Evolutionary conservation across 106 monocot species (phyloP).

Genomic region (Allium fistulosum): DNA sequence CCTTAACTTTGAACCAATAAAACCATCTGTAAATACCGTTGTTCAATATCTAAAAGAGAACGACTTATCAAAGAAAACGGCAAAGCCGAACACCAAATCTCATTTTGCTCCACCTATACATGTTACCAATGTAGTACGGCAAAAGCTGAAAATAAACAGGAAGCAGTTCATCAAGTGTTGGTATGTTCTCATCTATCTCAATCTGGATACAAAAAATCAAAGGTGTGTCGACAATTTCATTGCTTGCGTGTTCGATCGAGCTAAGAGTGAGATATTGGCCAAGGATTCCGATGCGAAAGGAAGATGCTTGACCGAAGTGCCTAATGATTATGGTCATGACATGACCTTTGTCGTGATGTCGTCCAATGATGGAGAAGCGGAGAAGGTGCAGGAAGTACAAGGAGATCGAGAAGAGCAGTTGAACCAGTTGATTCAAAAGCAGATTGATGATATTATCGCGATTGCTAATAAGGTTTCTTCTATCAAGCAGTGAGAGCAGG

Average conservation of each 20-base stretch:
- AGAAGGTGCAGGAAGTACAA: conserved; percentile 20
- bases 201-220: conserved; percentile 30
- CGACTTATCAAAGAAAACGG: conserved; percentile 38
- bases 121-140: conserved; percentile 38
- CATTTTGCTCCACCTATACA: conserved; percentile 27
- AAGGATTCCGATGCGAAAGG: conserved; percentile 36
- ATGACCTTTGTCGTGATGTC: conserved; percentile 67
- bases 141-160: conserved; percentile 86
- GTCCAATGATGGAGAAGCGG: conserved; percentile 11
- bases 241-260: conserved; percentile 35
- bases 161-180: conserved; percentile 83
- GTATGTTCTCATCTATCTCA: conserved; percentile 74
- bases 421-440: conserved; percentile 51
- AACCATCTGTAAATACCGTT: conserved; percentile 23
- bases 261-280: conserved; percentile 51
- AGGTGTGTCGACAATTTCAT: conserved; percentile 51
- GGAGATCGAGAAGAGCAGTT: conserved; percentile 57
- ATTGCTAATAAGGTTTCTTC: conserved; percentile 49
- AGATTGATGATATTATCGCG: conserved; percentile 51
- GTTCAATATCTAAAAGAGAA: conserved; percentile 49
- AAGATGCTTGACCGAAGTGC: conserved; percentile 54
- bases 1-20: conserved; percentile 48
- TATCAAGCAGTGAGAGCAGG: not conserved
- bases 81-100: conserved; percentile 33
- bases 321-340: conserved; percentile 52